These are phyloP conservation scores for Phylloporus scabripes DNA, from an alignment of 768 basidiomycete species.

Conservation along the genomic window DNA sequence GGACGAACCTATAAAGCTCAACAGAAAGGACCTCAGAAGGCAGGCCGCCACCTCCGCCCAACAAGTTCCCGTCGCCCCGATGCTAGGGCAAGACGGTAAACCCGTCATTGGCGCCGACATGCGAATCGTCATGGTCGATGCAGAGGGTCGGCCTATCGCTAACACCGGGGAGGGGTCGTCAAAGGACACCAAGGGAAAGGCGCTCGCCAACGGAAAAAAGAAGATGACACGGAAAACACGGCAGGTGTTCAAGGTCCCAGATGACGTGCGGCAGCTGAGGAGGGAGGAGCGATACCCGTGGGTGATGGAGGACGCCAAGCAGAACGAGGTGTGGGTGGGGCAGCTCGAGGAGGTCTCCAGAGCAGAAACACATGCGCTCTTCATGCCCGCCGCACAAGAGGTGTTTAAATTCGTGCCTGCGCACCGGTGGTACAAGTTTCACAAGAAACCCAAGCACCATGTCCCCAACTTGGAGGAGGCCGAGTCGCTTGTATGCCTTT, in stretches of 20 bases:
- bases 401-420: constrained; percentile 86
- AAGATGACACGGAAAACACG: constrained; percentile 76
- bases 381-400: constrained; percentile 78
- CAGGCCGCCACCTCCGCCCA: constrained; percentile 35
- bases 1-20: constrained; percentile 75
- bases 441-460: constrained; percentile 74
- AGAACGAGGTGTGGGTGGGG: constrained; percentile 73
- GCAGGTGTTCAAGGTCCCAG: constrained; percentile 79
- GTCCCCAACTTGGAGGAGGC: constrained; percentile 62
- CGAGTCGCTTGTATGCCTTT: constrained; percentile 54
- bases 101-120: constrained; percentile 76
- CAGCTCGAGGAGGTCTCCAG: constrained; percentile 74
- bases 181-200: constrained; percentile 41
- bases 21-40: constrained; percentile 73
- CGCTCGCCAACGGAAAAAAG: constrained; percentile 50
- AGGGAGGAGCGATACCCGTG: constrained; percentile 87
- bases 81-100: constrained; percentile 81
- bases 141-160: constrained; percentile 65
- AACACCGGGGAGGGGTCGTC: constrained; percentile 27
- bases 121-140: constrained; percentile 75
- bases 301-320: constrained; percentile 80
- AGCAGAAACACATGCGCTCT: constrained; percentile 70
- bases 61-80: constrained; percentile 58
- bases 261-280: constrained; percentile 70
- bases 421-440: constrained; percentile 90